These are phyloP conservation scores for Beauveria varroae DNA, from an alignment of 2,329 filamentous ascomycete genomes.

Conservation along the genomic window DNA sequence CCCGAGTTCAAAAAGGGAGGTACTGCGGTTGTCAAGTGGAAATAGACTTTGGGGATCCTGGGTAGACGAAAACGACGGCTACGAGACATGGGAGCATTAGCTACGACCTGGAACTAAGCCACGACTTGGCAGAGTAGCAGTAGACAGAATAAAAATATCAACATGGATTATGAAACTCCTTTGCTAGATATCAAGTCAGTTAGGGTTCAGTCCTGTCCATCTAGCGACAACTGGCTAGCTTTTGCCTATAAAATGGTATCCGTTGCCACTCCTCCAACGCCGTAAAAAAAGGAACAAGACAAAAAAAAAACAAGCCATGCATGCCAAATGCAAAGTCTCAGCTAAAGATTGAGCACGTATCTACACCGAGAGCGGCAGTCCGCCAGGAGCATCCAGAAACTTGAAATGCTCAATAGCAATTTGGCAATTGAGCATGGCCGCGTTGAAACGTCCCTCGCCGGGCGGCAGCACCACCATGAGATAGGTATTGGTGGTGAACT, in stretches of 20 bases:
- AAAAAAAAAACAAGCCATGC: not conserved
- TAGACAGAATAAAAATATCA: not conserved
- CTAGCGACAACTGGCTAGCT: not conserved
- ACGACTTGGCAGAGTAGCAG: not conserved
- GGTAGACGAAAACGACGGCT: not conserved
- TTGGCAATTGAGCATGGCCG: slow-evolving; percentile 82
- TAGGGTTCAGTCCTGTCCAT: not conserved
- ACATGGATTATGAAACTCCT: not conserved
- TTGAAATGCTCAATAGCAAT: slow-evolving; percentile 78
- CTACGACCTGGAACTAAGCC: no score
- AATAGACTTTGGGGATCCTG: slow-evolving; percentile 17
- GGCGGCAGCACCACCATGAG: slow-evolving; percentile 87
- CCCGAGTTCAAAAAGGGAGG: slow-evolving; percentile 59
- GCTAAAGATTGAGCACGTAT: no score
- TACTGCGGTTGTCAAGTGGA: slow-evolving; percentile 57
- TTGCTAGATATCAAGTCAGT: not conserved
- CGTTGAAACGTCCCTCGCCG: slow-evolving; percentile 85
- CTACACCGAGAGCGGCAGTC: slow-evolving; percentile 12
- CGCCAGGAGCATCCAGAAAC: slow-evolving; percentile 47
- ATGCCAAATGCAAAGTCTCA: not conserved
- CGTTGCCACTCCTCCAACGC: slow-evolving; percentile 3
- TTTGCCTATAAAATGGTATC: slow-evolving; percentile 9
- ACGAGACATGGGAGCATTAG: not conserved
- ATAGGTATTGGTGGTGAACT: slow-evolving; percentile 96
- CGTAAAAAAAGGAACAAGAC: not conserved